phyloP scores from a whole-genome alignment of 2,329 filamentous ascomycete species.

The Ophiocordyceps camponoti-floridani region DNA sequence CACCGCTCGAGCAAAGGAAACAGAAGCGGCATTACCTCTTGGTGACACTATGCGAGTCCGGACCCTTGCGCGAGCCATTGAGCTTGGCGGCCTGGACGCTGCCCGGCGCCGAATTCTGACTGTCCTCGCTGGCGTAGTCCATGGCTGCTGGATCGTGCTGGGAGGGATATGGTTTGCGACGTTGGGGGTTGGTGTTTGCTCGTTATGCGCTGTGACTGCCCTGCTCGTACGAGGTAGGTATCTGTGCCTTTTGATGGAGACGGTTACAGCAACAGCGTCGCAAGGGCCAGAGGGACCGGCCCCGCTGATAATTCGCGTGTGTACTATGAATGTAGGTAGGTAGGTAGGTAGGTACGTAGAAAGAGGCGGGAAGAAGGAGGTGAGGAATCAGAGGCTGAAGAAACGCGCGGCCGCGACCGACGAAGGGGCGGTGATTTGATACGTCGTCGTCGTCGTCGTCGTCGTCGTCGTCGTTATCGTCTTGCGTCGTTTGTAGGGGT shows the following conservation, averaged over 20 bases:
- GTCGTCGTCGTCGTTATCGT: neutral
- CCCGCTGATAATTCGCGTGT: neutral
- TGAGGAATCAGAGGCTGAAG: neutral
- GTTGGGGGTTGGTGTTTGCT: neutral
- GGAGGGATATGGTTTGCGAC: neutral
- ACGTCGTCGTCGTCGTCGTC: too few relatives aligned
- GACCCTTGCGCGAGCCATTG: constrained; percentile 33
- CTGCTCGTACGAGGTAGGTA: too few relatives aligned
- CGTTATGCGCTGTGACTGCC: neutral
- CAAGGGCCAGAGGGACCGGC: neutral
- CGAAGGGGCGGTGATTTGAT: too few relatives aligned
- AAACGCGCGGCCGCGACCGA: too few relatives aligned
- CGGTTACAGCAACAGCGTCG: too few relatives aligned
- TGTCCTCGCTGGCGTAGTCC: constrained; percentile 32
- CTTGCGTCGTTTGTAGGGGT: neutral
- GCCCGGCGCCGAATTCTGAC: constrained; percentile 50
- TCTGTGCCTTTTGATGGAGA: too few relatives aligned
- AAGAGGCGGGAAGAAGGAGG: neutral
- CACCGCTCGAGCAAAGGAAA: neutral
- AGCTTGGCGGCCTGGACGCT: constrained; percentile 45
- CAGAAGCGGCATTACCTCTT: constrained; percentile 40
- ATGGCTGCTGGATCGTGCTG: constrained; percentile 7
- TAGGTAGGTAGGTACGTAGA: neutral
- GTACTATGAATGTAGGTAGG: neutral
- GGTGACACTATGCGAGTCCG: constrained; percentile 56